Evolutionary conservation across 345 rosid genomes (phyloP), one percentile per base, ranked within the genome.

Genomic region (Litchi chinensis): DNA sequence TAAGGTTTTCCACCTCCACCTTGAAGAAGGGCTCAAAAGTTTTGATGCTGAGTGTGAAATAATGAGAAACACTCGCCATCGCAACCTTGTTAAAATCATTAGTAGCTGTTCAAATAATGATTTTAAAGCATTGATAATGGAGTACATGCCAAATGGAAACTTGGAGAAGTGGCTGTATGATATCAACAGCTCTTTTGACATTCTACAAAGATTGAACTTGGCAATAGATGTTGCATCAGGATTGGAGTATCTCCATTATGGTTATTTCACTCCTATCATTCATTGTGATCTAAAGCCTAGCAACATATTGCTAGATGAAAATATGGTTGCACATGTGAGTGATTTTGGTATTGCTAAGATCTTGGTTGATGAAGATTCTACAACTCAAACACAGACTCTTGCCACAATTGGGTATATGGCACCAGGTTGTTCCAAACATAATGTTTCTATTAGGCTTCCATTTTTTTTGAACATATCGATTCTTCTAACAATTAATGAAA

Each of bases 331-430:
- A 13, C 76, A 80, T 24, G 13, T 80, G 24, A 43, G 56, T 46
- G 79, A 80, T 69, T 80, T 80, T 39, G 82, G 79, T 43, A 75
- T 80, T 1, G 41, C 67, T 10, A 80, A 80, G 21, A 28, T 75
- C 10, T 63, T 80, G 19, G 28, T 22, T 21, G 75, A 37, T 5
- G 70, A 43, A 16, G 65, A 32, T 1, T 79, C 66, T 5, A 15
- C 19, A 15, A 80, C 50, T 0, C 71, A 13, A 15, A 80, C 71
- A 44, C 65, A 67, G 73, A 80, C 75, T 26, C 65, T 80, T 1
- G 79, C 76, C 57, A 80, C 66, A 5, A 22, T 80, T 24, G 82
- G 76, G 5, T 80, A 80, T 22, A 75, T 80, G 65, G 70, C 82
- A 48, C 75, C 71, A 69, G 71, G 79, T 18, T 10, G 10, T 18